Conservation (phyloP, 495 filamentous ascomycete genomes). For the Haplographium delicatum region DNA sequence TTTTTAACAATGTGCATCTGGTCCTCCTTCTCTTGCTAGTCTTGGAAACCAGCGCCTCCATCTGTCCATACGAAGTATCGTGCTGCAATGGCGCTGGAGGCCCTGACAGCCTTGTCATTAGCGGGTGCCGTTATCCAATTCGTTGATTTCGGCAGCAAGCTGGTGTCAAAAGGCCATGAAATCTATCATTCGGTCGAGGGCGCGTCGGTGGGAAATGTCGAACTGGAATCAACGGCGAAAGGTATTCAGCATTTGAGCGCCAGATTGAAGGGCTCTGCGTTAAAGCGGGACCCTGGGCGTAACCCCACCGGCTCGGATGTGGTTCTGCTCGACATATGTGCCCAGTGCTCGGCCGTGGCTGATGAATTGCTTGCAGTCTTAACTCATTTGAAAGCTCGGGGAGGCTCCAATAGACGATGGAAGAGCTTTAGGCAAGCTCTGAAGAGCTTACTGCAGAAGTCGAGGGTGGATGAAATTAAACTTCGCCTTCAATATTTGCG, state of each 20-base stretch:
- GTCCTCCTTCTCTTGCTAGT: no score
- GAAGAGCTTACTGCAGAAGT: background rate
- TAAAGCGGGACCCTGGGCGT: background rate
- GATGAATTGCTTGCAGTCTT: background rate
- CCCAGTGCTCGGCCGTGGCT: background rate
- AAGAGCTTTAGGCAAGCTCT: background rate
- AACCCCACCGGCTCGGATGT: background rate
- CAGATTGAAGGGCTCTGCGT: background rate
- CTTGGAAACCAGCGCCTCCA: no score
- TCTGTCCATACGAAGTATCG: no score
- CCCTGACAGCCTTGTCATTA: constrained; percentile 1
- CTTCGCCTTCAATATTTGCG: background rate
- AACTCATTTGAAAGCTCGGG: background rate
- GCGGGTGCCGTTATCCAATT: constrained; percentile 5
- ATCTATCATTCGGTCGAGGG: constrained; percentile 1
- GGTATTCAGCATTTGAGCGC: background rate
- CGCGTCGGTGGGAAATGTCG: background rate
- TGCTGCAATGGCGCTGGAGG: no score
- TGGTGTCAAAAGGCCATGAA: background rate
- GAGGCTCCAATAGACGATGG: background rate
- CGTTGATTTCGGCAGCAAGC: background rate
- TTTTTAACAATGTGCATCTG: no score
- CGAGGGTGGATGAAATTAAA: background rate
- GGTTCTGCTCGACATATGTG: background rate
- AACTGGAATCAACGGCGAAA: background rate